A percentile compares a stretch with the other conserved stretches of the same genome.
Evolutionary conservation across 2,329 filamentous ascomycete species (phyloP).

Genomic region (Apiospora rasikravindrae): DNA sequence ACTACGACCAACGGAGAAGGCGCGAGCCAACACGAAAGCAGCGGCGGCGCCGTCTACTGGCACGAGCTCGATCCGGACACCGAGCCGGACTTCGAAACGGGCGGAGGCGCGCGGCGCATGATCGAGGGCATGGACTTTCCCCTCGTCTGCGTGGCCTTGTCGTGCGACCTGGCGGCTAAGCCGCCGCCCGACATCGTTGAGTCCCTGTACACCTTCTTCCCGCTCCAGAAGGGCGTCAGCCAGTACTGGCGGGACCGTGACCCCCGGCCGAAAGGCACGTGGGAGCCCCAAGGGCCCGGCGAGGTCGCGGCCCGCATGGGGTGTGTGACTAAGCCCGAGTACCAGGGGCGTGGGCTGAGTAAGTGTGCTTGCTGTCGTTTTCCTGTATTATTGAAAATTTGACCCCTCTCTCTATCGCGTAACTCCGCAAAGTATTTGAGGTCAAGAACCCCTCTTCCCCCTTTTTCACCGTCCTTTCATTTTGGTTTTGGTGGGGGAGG

Average conservation of each 20-base stretch:
- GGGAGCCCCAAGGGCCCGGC: slow-evolving; percentile 27
- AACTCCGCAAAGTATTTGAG: too few relatives aligned
- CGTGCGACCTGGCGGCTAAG: slow-evolving; percentile 29
- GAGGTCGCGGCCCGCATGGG: slow-evolving; percentile 30
- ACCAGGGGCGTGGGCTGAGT: slow-evolving; percentile 29
- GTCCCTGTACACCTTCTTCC: slow-evolving; percentile 24
- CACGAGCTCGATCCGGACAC: slow-evolving; percentile 29
- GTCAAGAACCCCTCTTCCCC: background rate
- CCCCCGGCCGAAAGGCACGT: slow-evolving; percentile 26
- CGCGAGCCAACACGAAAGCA: slow-evolving; percentile 4
- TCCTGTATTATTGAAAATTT: background rate
- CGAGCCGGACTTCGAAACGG: slow-evolving; percentile 26
- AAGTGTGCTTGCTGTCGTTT: background rate
- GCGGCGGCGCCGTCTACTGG: slow-evolving; percentile 32
- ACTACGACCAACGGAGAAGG: background rate
- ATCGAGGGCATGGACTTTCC: slow-evolving; percentile 32
- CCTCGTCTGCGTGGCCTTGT: slow-evolving; percentile 29
- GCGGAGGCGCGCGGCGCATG: slow-evolving; percentile 25
- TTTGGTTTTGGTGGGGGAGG: background rate
- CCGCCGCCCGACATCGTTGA: slow-evolving; percentile 22
- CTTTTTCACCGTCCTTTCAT: background rate
- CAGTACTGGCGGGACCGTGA: slow-evolving; percentile 25
- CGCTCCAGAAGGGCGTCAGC: slow-evolving; percentile 21
- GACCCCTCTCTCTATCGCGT: background rate
- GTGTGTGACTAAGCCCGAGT: slow-evolving; percentile 28